Evolutionary conservation across 1,284 basidiomycete genomes (phyloP).

Genomic region (Tilletia caries): DNA sequence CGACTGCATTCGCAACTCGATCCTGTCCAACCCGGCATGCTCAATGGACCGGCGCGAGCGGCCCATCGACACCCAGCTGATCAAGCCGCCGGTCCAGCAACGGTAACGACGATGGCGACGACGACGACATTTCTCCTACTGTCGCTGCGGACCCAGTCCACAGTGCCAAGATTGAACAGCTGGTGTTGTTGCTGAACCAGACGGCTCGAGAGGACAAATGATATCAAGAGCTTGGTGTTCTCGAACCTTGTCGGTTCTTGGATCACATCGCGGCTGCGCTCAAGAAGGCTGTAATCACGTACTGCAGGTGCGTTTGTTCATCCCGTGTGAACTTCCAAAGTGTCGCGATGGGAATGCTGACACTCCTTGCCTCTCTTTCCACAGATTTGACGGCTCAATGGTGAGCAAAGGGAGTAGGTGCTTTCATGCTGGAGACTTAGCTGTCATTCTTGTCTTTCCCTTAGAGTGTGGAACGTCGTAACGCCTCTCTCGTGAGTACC

Average conservation of each 20-base stretch:
- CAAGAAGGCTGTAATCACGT: slow-evolving; percentile 67
- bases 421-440: slow-evolving; percentile 17
- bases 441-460: not conserved
- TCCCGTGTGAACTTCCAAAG: no score
- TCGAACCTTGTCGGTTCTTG: slow-evolving; percentile 18
- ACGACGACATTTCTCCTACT: slow-evolving; percentile 36
- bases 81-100: slow-evolving; percentile 64
- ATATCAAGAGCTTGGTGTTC: slow-evolving; percentile 17
- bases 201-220: slow-evolving; percentile 26
- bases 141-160: not conserved
- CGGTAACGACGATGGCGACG: slow-evolving; percentile 46
- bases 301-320: slow-evolving; percentile 60
- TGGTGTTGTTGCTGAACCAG: slow-evolving; percentile 66
- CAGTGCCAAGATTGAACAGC: slow-evolving; percentile 72
- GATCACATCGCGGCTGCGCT: slow-evolving; percentile 68
- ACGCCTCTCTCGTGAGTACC: not conserved
- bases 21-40: slow-evolving; percentile 68
- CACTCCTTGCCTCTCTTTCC: not conserved
- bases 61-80: slow-evolving; percentile 57
- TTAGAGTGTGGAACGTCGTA: slow-evolving; percentile 1
- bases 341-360: no score
- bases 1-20: slow-evolving; percentile 58
- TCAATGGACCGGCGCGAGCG: slow-evolving; percentile 78
- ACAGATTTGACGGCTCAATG: slow-evolving; percentile 10
- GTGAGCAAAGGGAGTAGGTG: slow-evolving; percentile 11